These are phyloP conservation scores for Hyphodiscus sp. DNA, from an alignment of 2,329 filamentous ascomycete genomes.

Conservation along the genomic window DNA sequence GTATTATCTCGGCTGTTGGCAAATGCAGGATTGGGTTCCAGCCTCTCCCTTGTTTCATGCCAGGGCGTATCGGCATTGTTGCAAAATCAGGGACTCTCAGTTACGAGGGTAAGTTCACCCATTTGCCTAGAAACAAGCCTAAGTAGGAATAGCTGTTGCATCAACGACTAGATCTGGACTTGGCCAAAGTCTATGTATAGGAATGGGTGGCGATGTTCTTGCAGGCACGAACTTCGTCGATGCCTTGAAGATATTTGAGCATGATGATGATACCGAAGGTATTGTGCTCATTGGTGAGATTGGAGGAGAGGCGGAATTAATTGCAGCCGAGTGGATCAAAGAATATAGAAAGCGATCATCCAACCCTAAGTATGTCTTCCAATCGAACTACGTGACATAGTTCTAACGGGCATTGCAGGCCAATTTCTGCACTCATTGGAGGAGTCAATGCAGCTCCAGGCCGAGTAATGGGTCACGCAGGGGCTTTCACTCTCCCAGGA, in stretches of 20 bases:
- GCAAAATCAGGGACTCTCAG: slow-evolving; percentile 70
- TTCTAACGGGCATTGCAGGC: slow-evolving; percentile 37
- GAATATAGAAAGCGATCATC: slow-evolving; percentile 51
- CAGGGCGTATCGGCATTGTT: slow-evolving; percentile 63
- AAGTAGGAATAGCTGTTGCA: slow-evolving; percentile 47
- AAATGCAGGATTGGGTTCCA: slow-evolving; percentile 70
- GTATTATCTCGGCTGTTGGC: slow-evolving; percentile 66
- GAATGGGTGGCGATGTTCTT: slow-evolving; percentile 66
- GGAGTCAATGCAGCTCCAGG: slow-evolving; percentile 58
- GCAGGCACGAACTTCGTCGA: slow-evolving; percentile 71
- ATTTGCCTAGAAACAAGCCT: background rate
- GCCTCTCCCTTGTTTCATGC: slow-evolving; percentile 64
- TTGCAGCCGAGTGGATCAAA: slow-evolving; percentile 67
- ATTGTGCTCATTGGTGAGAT: slow-evolving; percentile 64
- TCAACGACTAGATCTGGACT: slow-evolving; percentile 63
- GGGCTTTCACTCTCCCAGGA: slow-evolving; percentile 62
- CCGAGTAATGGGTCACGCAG: slow-evolving; percentile 72
- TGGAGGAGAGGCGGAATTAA: slow-evolving; percentile 58
- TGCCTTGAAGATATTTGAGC: slow-evolving; percentile 57
- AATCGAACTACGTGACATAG: background rate
- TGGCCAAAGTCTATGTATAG: slow-evolving; percentile 67
- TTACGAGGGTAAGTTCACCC: slow-evolving; percentile 47
- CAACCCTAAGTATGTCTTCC: slow-evolving; percentile 55
- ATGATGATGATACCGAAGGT: slow-evolving; percentile 59
- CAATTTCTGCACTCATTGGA: slow-evolving; percentile 66